phyloP scores from a whole-genome alignment of 2,329 filamentous ascomycete genomes.

The Aspergillus tamarii region DNA sequence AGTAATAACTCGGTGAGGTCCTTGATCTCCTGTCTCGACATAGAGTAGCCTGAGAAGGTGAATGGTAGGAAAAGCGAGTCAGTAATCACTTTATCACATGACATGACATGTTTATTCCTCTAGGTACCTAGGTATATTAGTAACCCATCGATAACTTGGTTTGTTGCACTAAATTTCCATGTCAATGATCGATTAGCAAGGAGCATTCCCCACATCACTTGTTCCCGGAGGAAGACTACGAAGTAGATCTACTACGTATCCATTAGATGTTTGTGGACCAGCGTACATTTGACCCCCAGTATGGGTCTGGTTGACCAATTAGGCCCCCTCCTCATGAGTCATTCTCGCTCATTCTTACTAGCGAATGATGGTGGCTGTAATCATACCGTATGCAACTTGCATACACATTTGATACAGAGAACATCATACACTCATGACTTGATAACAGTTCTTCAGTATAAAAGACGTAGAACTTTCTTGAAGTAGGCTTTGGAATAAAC shows the following conservation, averaged over 20 bases:
- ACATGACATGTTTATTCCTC: not conserved
- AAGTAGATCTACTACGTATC: not conserved
- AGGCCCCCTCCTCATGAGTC: not conserved
- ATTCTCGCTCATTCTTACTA: slow-evolving; percentile 17
- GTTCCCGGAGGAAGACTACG: not conserved
- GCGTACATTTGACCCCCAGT: not conserved
- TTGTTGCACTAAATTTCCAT: too few relatives aligned
- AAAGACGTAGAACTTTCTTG: not conserved
- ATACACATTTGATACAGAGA: slow-evolving; percentile 6
- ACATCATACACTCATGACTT: not conserved
- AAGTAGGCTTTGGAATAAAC: not conserved
- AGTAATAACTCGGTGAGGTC: not conserved
- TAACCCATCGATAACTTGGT: not conserved
- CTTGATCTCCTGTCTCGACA: not conserved
- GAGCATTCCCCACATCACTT: not conserved
- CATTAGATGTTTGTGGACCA: not conserved
- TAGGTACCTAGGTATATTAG: not conserved
- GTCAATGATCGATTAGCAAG: too few relatives aligned
- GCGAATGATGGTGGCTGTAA: not conserved
- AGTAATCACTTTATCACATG: not conserved
- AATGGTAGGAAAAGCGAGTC: not conserved
- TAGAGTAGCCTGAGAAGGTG: not conserved
- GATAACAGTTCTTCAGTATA: not conserved
- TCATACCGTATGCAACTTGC: slow-evolving; percentile 7
- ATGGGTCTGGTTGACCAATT: slow-evolving; percentile 4